Conservation (phyloP, 2,329 filamentous ascomycete species). For the Curvularia eragrostidis region DNA sequence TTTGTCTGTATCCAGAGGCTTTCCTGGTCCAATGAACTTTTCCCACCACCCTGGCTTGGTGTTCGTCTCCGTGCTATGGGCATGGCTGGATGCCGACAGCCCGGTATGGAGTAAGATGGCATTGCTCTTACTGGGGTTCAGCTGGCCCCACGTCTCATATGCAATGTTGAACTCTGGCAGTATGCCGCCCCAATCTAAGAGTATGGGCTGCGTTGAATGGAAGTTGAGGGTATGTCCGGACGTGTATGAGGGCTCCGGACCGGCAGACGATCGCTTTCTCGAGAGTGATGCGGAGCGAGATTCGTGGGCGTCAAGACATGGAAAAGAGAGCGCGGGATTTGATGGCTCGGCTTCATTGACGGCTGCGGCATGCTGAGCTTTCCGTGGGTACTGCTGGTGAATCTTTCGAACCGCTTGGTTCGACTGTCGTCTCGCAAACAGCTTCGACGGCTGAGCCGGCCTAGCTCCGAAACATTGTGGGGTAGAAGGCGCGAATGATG, state of each 20-base stretch:
- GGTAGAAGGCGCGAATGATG: constrained; percentile 19
- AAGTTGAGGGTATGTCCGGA: constrained; percentile 82
- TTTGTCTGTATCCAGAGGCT: constrained; percentile 85
- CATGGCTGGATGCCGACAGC: constrained; percentile 95
- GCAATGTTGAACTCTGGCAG: constrained; percentile 87
- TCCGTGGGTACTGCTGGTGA: constrained; percentile 39
- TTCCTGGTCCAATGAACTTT: constrained; percentile 90
- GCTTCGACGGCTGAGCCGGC: constrained; percentile 15
- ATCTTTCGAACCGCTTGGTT: constrained; percentile 34
- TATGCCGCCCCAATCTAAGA: constrained; percentile 95
- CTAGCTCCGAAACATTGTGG: constrained; percentile 14
- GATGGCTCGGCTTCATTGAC: constrained; percentile 42
- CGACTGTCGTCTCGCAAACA: constrained; percentile 29
- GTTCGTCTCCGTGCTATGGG: constrained; percentile 87
- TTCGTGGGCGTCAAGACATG: constrained; percentile 53
- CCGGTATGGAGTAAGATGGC: constrained; percentile 93
- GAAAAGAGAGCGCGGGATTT: constrained; percentile 52
- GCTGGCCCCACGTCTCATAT: constrained; percentile 87
- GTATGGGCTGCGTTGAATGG: constrained; percentile 73
- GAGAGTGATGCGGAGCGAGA: constrained; percentile 70
- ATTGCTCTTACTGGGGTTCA: constrained; percentile 84
- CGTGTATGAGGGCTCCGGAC: constrained; percentile 94
- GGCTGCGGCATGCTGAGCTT: constrained; percentile 34
- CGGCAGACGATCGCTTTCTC: constrained; percentile 71
- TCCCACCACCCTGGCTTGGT: constrained; percentile 97